phyloP scores from a whole-genome alignment of 257 asterid species.

The Datura wrightii region DNA sequence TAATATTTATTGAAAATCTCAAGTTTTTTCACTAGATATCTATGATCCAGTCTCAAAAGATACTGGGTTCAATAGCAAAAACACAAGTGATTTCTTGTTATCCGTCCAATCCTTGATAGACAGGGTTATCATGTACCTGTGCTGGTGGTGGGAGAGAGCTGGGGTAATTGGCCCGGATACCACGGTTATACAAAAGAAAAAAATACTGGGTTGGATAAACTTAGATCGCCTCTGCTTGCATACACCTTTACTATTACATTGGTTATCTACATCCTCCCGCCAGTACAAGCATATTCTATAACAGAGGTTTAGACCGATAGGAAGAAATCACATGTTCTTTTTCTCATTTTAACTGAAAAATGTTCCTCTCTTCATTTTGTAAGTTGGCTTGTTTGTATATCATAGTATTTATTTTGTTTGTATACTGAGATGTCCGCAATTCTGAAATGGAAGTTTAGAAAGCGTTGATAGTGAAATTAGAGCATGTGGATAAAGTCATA shows the following conservation, averaged over 20 bases:
- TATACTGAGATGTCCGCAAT: neutral
- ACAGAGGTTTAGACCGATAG: neutral
- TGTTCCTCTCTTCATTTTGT: neutral
- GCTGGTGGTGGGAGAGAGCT: neutral
- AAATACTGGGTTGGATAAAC: neutral
- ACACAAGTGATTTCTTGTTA: neutral
- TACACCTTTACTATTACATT: no score
- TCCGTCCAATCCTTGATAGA: neutral
- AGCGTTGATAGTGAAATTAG: neutral
- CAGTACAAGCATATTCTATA: neutral
- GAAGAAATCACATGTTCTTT: neutral
- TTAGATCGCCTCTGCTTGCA: neutral
- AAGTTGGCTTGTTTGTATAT: neutral
- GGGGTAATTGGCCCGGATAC: neutral
- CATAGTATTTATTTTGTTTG: neutral
- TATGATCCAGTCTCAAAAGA: neutral
- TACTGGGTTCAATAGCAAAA: neutral
- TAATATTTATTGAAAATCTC: neutral
- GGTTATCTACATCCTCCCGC: neutral
- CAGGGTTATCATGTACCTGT: neutral
- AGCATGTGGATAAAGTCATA: neutral
- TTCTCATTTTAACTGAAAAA: neutral
- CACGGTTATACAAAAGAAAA: neutral
- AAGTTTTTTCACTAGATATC: neutral
- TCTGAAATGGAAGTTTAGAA: neutral